A percentile compares a stretch with the other conserved stretches of the same genome.
These are phyloP conservation scores for Candida schatavii DNA, from an alignment of 805 yeast genomes.

Conservation along the genomic window DNA sequence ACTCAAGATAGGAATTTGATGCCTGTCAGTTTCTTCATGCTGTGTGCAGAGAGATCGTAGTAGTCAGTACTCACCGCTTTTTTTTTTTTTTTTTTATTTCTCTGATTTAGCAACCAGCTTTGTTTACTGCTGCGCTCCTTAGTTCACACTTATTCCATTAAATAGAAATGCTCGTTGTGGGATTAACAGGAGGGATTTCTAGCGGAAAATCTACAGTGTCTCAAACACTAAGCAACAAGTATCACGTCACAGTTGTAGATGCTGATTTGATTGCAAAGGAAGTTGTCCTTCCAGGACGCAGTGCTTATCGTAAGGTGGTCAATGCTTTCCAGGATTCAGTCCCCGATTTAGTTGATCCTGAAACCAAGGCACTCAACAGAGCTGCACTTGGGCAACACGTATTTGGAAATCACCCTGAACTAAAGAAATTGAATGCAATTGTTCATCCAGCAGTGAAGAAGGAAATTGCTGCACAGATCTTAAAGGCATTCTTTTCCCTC, in stretches of 20 bases:
- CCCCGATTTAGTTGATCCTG: constrained; percentile 43
- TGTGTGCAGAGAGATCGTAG: no score
- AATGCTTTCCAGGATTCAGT: constrained; percentile 54
- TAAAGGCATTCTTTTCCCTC: constrained; percentile 57
- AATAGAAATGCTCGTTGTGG: constrained; percentile 72
- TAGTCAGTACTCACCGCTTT: neutral
- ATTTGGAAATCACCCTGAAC: constrained; percentile 62
- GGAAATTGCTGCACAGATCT: constrained; percentile 57
- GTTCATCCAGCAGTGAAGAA: constrained; percentile 85
- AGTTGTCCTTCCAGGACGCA: constrained; percentile 76
- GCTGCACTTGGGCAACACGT: constrained; percentile 74
- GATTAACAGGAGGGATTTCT: constrained; percentile 97
- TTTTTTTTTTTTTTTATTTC: no score
- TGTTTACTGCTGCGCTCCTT: no score
- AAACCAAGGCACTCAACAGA: constrained; percentile 56
- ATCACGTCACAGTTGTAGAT: constrained; percentile 65
- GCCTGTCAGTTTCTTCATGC: no score
- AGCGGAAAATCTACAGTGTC: constrained; percentile 96
- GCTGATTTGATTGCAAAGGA: constrained; percentile 89
- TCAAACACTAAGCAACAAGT: constrained; percentile 45
- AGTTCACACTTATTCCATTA: neutral
- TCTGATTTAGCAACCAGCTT: neutral
- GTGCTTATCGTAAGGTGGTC: constrained; percentile 67
- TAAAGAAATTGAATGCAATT: constrained; percentile 62
- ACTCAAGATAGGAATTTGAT: no score